Evolutionary conservation across 2,329 filamentous ascomycete genomes (phyloP).

Genomic region (Pseudopithomyces maydicus): DNA sequence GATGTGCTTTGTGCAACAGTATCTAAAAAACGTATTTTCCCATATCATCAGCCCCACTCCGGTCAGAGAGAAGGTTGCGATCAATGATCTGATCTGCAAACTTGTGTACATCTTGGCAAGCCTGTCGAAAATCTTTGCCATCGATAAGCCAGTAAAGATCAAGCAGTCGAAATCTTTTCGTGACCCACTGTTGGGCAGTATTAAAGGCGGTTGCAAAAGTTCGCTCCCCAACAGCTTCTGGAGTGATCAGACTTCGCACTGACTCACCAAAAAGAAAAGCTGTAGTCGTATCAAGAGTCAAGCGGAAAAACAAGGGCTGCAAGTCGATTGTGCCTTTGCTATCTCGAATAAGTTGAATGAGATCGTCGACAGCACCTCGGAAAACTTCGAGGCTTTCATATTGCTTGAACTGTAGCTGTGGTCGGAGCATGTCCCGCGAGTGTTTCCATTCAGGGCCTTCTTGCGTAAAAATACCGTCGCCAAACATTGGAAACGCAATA

Average conservation of each 20-base stretch:
- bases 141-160: constrained; percentile 53
- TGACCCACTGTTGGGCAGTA: constrained; percentile 41
- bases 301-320: constrained; percentile 66
- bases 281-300: constrained; percentile 70
- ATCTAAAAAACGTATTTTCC: constrained; percentile 46
- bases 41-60: constrained; percentile 18
- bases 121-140: constrained; percentile 29
- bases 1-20: constrained; percentile 41
- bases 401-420: constrained; percentile 54
- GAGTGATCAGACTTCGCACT: constrained; percentile 27
- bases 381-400: constrained; percentile 59
- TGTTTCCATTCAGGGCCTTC: constrained; percentile 41
- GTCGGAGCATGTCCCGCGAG: constrained; percentile 51
- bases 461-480: constrained; percentile 48
- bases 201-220: constrained; percentile 48
- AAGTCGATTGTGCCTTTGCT: constrained; percentile 55
- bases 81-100: constrained; percentile 52
- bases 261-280: constrained; percentile 69
- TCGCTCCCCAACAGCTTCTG: constrained; percentile 19
- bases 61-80: constrained; percentile 46
- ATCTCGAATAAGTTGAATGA: constrained; percentile 62
- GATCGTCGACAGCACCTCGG: constrained; percentile 59
- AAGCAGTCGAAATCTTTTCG: constrained; percentile 41
- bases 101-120: constrained; percentile 32
- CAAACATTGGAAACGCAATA: constrained; percentile 46